Evolutionary conservation across 257 asterid genomes (phyloP).

Genomic region (Solanum peruvianum): DNA sequence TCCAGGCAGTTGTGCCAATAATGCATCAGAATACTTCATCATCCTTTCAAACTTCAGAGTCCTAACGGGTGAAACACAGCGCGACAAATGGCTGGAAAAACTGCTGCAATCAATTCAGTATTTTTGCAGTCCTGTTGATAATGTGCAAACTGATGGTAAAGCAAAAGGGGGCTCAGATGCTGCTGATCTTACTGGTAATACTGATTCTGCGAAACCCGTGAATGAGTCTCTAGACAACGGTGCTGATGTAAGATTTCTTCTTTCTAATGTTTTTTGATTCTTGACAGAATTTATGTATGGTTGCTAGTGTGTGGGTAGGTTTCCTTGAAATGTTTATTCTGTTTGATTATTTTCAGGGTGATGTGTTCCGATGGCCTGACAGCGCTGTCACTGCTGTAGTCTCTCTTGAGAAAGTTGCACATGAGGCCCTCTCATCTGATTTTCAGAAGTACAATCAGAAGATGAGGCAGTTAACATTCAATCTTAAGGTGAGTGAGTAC

Average conservation of each 20-base stretch:
- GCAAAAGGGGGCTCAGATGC: slow-evolving; percentile 16
- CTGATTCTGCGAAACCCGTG: slow-evolving; percentile 6
- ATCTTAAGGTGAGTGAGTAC: slow-evolving; percentile 64
- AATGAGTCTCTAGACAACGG: slow-evolving; percentile 27
- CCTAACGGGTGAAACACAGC: slow-evolving; percentile 52
- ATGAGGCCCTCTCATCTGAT: slow-evolving; percentile 41
- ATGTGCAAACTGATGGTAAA: slow-evolving; percentile 25
- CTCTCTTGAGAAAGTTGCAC: slow-evolving; percentile 70
- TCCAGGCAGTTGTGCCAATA: slow-evolving; percentile 43
- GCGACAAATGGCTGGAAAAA: slow-evolving; percentile 74
- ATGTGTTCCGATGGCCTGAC: slow-evolving; percentile 50
- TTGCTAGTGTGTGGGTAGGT: not conserved
- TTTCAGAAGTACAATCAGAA: slow-evolving; percentile 68
- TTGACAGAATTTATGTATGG: not conserved
- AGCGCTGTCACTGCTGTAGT: slow-evolving; percentile 44
- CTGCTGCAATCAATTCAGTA: slow-evolving; percentile 53
- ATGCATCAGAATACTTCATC: slow-evolving; percentile 33
- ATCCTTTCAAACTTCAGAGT: slow-evolving; percentile 35
- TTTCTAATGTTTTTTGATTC: no score
- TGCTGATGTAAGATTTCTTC: slow-evolving; percentile 16
- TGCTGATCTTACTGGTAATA: slow-evolving; percentile 2
- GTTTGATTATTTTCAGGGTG: slow-evolving; percentile 25
- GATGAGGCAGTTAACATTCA: slow-evolving; percentile 58
- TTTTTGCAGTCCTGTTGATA: slow-evolving; percentile 30
- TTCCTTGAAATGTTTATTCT: not conserved